phyloP scores from a whole-genome alignment of 225 moss, liverwort and hornwort genomes.

The Marchantia polymorpha region DNA sequence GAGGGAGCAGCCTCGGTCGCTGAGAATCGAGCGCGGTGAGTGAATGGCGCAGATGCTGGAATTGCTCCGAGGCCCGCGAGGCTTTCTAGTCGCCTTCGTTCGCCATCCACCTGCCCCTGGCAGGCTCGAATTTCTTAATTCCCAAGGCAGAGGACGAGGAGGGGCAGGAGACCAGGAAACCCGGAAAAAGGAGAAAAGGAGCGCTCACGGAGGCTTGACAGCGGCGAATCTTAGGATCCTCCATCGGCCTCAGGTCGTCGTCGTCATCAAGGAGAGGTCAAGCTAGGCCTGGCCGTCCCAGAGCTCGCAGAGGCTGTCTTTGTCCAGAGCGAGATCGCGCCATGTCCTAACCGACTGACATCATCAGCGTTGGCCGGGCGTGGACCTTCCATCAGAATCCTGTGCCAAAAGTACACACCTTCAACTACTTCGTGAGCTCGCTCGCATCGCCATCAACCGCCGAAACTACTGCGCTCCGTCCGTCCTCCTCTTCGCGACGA shows the following conservation, averaged over 20 bases:
- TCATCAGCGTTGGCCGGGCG: slow-evolving; percentile 1
- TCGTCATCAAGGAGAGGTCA: not conserved
- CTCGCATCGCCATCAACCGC: not conserved
- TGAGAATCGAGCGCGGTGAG: not conserved
- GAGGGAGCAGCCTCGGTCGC: not conserved
- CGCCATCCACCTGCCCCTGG: not conserved
- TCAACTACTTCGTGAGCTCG: not conserved
- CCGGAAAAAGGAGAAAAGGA: not conserved
- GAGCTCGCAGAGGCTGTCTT: not conserved
- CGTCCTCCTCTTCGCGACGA: not conserved
- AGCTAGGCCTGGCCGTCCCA: not conserved
- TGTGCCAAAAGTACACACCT: not conserved
- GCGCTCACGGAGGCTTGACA: not conserved
- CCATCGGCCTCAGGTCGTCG: not conserved
- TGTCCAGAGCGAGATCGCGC: not conserved
- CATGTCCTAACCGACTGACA: not conserved
- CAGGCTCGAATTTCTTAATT: not conserved
- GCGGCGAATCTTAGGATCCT: not conserved
- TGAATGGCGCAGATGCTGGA: not conserved
- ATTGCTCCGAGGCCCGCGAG: too few species aligned
- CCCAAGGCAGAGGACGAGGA: not conserved
- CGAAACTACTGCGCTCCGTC: not conserved
- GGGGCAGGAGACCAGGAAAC: not conserved
- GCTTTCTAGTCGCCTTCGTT: not conserved
- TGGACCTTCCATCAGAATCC: not conserved